These are phyloP conservation scores for Trichosporon coremiiforme DNA, from an alignment of 1,284 basidiomycete genomes.

Conservation along the genomic window DNA sequence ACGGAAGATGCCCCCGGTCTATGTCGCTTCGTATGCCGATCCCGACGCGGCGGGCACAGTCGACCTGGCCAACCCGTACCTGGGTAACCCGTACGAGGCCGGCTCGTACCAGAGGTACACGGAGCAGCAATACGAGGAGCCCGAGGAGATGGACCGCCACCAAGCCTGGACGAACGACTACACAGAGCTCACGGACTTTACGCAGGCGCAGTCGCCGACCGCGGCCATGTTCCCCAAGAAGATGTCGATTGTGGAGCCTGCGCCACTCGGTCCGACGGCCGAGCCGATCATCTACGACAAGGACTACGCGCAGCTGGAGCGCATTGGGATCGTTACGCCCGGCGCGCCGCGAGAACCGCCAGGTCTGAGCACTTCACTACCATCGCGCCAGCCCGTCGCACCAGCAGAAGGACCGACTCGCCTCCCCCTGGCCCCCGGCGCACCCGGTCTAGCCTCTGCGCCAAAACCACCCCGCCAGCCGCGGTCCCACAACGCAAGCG, in stretches of 20 bases:
- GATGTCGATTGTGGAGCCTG: neutral
- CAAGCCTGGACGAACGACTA: neutral
- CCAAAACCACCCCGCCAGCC: too few species aligned
- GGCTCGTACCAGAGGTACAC: too few species aligned
- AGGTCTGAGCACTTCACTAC: neutral
- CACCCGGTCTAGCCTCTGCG: too few species aligned
- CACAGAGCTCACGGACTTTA: neutral
- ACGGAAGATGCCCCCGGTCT: neutral
- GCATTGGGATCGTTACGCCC: neutral
- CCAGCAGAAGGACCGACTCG: too few species aligned
- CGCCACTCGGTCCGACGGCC: neutral
- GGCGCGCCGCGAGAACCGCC: neutral
- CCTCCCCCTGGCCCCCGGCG: too few species aligned
- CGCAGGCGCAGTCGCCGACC: neutral
- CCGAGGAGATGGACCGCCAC: neutral
- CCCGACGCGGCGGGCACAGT: neutral
- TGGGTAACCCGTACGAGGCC: too few species aligned
- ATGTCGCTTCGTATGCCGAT: neutral
- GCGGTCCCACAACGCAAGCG: too few species aligned
- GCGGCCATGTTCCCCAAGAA: conserved; percentile 17
- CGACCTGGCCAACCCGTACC: too few species aligned
- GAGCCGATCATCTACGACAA: conserved; percentile 5
- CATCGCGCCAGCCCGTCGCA: too few species aligned
- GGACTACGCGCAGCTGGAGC: conserved; percentile 9
- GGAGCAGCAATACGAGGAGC: too few species aligned